Percentiles rank a stretch among this genome's conserved stretches.
phyloP scores from a whole-genome alignment of 2,329 filamentous ascomycete species.

The Aspergillus sp. region DNA sequence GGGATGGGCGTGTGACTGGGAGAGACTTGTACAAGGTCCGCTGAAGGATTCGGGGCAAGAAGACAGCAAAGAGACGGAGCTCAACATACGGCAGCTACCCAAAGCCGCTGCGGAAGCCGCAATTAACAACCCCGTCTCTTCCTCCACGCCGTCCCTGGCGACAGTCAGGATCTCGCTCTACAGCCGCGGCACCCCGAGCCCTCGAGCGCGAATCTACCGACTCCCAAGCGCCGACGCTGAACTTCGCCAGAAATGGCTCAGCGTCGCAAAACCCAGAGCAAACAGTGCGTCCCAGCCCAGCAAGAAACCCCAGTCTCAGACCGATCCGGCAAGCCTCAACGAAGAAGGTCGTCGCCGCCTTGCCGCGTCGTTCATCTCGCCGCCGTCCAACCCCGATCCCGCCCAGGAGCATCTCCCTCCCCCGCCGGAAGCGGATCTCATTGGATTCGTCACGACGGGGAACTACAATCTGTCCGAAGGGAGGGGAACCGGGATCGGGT shows the following conservation, averaged over 20 bases:
- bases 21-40: slow-evolving; percentile 48
- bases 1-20: slow-evolving; percentile 79
- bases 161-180: slow-evolving; percentile 60
- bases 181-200: slow-evolving; percentile 58
- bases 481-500: slow-evolving; percentile 64
- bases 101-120: slow-evolving; percentile 24
- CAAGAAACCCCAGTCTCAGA: slow-evolving; percentile 1
- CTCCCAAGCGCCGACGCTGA: slow-evolving; percentile 52
- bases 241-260: slow-evolving; percentile 64
- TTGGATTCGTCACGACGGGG: slow-evolving; percentile 85
- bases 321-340: slow-evolving; percentile 1
- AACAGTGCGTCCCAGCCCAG: neutral
- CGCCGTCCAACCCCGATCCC: slow-evolving; percentile 31
- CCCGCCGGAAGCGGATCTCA: slow-evolving; percentile 64
- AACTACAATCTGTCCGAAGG: slow-evolving; percentile 73
- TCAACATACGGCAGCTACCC: slow-evolving; percentile 31
- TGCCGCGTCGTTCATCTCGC: slow-evolving; percentile 26
- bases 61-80: slow-evolving; percentile 1
- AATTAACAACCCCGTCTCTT: slow-evolving; percentile 14
- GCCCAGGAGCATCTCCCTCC: slow-evolving; percentile 42
- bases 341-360: slow-evolving; percentile 20
- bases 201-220: slow-evolving; percentile 76
- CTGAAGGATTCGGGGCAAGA: slow-evolving; percentile 1
- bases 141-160: slow-evolving; percentile 34
- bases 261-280: slow-evolving; percentile 35